Percentiles rank a stretch among this genome's conserved stretches.
Evolutionary conservation across 345 rosid genomes (phyloP).

Genomic region (Limnanthes douglasii): DNA sequence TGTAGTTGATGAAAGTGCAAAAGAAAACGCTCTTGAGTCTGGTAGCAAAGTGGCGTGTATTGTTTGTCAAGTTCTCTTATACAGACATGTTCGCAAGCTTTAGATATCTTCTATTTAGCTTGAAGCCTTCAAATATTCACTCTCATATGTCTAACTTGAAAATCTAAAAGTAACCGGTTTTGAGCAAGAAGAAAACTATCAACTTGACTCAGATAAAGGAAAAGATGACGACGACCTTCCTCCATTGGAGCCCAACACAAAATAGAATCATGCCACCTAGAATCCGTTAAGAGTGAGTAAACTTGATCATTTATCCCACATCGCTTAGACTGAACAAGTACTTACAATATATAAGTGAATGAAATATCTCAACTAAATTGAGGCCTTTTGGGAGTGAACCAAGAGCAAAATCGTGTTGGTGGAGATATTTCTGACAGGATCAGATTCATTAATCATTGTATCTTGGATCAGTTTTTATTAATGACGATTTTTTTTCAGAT

Average conservation of each 20-base stretch:
- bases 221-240: conserved; percentile 38
- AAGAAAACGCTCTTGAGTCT: conserved; percentile 66
- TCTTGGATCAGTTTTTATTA: too few species aligned
- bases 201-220: too few species aligned
- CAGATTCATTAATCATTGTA: too few species aligned
- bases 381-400: too few species aligned
- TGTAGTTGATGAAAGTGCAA: conserved; percentile 79
- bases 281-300: too few species aligned
- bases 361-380: too few species aligned
- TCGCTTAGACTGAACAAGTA: too few species aligned
- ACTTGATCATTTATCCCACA: too few species aligned
- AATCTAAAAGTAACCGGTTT: conserved; percentile 16
- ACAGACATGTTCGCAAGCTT: conserved; percentile 54
- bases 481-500: too few species aligned
- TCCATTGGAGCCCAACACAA: conserved; percentile 66
- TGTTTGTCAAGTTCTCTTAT: conserved; percentile 62
- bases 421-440: too few species aligned
- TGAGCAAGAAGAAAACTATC: conserved; percentile 16
- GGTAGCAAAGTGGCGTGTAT: conserved; percentile 85
- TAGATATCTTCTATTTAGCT: conserved; percentile 77
- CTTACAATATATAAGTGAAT: too few species aligned
- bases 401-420: too few species aligned
- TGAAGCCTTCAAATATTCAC: conserved; percentile 39
- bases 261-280: conserved; percentile 42
- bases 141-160: conserved; percentile 12